Evolutionary conservation across 1,139 yeast genomes (phyloP).

Genomic region (Yamadazyma friedrichii): DNA sequence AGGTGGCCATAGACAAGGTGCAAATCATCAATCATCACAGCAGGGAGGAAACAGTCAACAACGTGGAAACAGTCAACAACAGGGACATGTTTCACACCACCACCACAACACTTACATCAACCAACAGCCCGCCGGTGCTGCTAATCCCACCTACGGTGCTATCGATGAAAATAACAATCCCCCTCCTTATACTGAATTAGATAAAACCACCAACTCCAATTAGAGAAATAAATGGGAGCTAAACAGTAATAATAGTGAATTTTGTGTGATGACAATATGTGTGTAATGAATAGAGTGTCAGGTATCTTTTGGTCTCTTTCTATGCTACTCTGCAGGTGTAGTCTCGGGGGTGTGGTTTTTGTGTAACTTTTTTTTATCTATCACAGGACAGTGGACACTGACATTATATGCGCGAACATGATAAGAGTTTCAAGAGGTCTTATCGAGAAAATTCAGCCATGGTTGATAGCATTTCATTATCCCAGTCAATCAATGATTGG

Average conservation of each 20-base stretch:
- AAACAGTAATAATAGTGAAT: background rate
- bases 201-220: conserved; percentile 10
- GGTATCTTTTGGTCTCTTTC: too few species aligned
- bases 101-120: conserved; percentile 12
- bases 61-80: background rate
- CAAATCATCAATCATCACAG: conserved; percentile 5
- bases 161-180: conserved; percentile 19
- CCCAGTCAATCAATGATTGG: conserved; percentile 38
- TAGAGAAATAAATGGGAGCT: background rate
- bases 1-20: conserved; percentile 16
- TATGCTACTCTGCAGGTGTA: too few species aligned
- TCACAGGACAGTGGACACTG: too few species aligned
- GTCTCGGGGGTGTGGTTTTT: too few species aligned
- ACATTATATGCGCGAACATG: background rate
- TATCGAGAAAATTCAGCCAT: too few species aligned
- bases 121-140: conserved; percentile 13
- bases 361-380: too few species aligned
- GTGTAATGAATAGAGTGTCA: background rate
- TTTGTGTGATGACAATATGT: background rate
- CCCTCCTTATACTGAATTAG: conserved; percentile 39
- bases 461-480: background rate
- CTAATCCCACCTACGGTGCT: conserved; percentile 17
- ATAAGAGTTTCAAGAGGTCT: too few species aligned
- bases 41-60: too few species aligned
- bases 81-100: background rate